Evolutionary conservation across 2,329 filamentous ascomycete species (phyloP).

Genomic region (Stachybotrys chartarum): DNA sequence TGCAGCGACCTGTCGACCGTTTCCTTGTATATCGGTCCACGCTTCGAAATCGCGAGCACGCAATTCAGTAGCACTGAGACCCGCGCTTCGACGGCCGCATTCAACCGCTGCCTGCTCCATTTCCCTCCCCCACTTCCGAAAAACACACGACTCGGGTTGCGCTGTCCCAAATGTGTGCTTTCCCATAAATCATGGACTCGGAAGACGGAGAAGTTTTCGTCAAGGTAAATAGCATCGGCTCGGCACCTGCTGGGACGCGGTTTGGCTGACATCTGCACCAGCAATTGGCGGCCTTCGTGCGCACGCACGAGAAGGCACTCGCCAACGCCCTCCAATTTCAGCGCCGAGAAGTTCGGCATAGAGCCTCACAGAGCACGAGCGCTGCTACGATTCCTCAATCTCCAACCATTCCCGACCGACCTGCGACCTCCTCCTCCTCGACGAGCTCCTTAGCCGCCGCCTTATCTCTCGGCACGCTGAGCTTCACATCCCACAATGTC

Average conservation of each 20-base stretch:
- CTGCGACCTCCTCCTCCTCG: conserved; percentile 60
- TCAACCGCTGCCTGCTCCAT: not conserved
- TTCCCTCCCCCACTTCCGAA: conserved; percentile 3
- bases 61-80: not conserved
- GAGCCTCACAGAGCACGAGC: conserved; percentile 57
- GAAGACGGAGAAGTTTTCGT: conserved; percentile 87
- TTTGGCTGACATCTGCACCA: conserved; percentile 35
- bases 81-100: not conserved
- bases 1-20: not conserved
- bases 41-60: not conserved
- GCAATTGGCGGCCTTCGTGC: conserved; percentile 94
- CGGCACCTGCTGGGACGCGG: not conserved
- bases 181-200: conserved; percentile 63
- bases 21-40: not conserved
- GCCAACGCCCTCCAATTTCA: conserved; percentile 85
- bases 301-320: conserved; percentile 93
- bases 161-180: conserved; percentile 17
- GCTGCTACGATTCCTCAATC: conserved; percentile 48
- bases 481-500: conserved; percentile 74
- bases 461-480: conserved; percentile 77
- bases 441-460: conserved; percentile 74
- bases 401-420: conserved; percentile 52
- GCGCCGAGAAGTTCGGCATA: conserved; percentile 68
- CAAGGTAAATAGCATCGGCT: conserved; percentile 51
- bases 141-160: not conserved